These are phyloP conservation scores for Perkinsus olseni DNA, from an alignment of 169 alveolate genomes.

Conservation along the genomic window DNA sequence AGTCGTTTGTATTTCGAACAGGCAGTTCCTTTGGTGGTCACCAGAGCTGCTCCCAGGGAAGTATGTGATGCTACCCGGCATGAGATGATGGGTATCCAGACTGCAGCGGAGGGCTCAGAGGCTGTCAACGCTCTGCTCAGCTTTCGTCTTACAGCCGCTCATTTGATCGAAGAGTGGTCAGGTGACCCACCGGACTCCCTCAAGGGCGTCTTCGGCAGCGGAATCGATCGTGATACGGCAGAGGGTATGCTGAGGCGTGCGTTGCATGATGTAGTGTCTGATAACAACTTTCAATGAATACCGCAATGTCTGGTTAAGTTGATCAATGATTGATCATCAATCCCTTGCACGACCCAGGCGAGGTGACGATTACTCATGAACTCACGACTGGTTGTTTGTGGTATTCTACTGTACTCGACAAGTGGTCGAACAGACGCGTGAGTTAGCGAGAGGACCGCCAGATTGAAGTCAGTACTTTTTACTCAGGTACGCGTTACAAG, in stretches of 20 bases:
- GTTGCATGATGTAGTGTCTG: not conserved
- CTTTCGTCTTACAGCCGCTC: not conserved
- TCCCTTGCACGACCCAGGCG: no score
- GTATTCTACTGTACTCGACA: no score
- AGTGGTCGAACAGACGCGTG: no score
- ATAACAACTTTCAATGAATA: no score
- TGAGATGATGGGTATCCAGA: not conserved
- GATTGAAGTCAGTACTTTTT: no score
- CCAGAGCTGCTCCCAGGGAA: not conserved
- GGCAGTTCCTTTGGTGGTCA: not conserved
- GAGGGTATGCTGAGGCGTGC: not conserved
- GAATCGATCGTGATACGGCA: not conserved
- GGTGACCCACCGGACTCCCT: not conserved
- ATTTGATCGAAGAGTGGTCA: not conserved
- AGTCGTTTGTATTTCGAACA: not conserved
- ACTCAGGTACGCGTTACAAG: no score
- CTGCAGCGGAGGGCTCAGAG: not conserved
- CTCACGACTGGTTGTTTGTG: no score
- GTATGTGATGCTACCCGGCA: not conserved
- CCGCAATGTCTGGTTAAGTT: not conserved
- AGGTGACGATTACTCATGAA: no score
- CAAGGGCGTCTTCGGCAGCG: not conserved
- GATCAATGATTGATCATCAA: not conserved
- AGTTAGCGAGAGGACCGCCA: no score
- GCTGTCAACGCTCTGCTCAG: not conserved